Evolutionary conservation across 2,329 filamentous ascomycete species (phyloP), one percentile per base, ranked within the genome.

Genomic region (Neofusicoccum laricinum): DNA sequence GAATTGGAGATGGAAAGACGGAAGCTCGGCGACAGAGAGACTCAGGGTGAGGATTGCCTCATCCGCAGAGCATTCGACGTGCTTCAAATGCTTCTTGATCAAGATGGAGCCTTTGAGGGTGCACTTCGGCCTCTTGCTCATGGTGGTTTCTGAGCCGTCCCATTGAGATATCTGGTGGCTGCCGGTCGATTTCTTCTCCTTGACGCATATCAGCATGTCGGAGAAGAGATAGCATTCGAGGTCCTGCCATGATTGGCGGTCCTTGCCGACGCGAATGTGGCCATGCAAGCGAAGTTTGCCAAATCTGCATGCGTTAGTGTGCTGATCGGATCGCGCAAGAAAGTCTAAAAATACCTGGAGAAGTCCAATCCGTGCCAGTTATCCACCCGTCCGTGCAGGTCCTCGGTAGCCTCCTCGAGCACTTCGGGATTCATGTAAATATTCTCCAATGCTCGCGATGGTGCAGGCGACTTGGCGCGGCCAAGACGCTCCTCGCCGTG

Each of bases 201-300:
- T 99, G 66, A 99, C 93, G 74, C 95, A 99, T 68, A 99, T 99
- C 71, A 99, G 90, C 95, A 99, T 99, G 80, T 99, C 95, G 4
- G 90, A 92, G 74, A 99, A 99, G 34, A 99, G 85, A 76, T 92
- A 99, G 77, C 95, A 99, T 76, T 99, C 93, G 63, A 99, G 80
- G 76, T 98, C 95, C 80, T 99, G 95, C 95, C 95, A 99, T 6
- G 93, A 93, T 68, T 94, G 85, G 69, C 93, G 93, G 77, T 99
- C 95, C 78, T 99, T 99, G 70, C 95, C 95, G 21, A 99, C 95
- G 61, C 92, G 89, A 64, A 99, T 87, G 2, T 90, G 93, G 32
- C 93, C 94, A 72, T 97, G 93, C 36, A 98, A 81, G 36, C 93
- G 88, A 68, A 99, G 84, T 74, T 95, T 96, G 67, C 95, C 95